Evolutionary conservation across 2,329 filamentous ascomycete species (phyloP).

Genomic region (Calonectria crousiana): DNA sequence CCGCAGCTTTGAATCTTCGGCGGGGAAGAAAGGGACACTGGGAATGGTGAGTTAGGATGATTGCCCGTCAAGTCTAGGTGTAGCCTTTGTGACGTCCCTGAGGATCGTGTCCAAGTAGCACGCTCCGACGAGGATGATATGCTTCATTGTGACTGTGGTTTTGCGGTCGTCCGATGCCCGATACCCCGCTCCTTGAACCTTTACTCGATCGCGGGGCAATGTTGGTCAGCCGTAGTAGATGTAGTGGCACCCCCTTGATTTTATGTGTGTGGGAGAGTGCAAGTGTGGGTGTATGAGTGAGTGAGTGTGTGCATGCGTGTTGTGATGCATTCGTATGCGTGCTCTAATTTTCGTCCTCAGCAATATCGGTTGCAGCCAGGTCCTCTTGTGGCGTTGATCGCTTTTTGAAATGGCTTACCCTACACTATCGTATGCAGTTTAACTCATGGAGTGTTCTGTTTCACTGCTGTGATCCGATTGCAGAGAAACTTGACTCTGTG

Average conservation of each 20-base stretch:
- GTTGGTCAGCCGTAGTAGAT: background rate
- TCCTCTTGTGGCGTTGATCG: background rate
- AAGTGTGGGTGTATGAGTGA: background rate
- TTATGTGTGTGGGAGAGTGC: background rate
- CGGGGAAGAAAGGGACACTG: conserved; percentile 75
- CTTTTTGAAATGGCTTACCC: background rate
- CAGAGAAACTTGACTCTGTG: background rate
- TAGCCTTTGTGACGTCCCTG: conserved; percentile 58
- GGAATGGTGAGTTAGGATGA: conserved; percentile 32
- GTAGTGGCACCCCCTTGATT: background rate
- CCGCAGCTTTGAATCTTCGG: conserved; percentile 79
- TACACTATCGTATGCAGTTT: background rate
- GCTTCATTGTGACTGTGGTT: conserved; percentile 55
- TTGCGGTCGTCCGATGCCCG: background rate
- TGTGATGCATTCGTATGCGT: background rate
- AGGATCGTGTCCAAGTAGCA: conserved; percentile 80
- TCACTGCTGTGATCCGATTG: background rate
- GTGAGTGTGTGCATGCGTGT: background rate
- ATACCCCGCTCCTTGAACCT: conserved; percentile 1
- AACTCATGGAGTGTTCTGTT: background rate
- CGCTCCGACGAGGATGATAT: conserved; percentile 74
- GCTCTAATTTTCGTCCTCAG: background rate
- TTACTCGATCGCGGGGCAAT: background rate
- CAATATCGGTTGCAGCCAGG: background rate
- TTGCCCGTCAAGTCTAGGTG: background rate